Evolutionary conservation across 306 rosid genomes (phyloP), one percentile per base, ranked within the genome.

Genomic region (Cicer pinnatifidum): DNA sequence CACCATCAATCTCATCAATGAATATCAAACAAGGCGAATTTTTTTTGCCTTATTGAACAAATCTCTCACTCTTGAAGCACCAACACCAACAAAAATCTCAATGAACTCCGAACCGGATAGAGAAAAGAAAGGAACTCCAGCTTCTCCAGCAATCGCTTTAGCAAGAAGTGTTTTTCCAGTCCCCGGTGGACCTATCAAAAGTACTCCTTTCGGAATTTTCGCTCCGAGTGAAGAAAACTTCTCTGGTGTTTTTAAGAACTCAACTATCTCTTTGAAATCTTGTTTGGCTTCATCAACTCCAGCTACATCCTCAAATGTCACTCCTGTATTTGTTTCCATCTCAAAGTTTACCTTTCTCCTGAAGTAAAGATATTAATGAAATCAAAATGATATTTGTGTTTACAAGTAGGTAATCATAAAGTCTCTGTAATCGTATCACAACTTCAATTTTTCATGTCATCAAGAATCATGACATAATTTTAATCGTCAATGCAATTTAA

Each of bases 261-360:
- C 91, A 10, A 92, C 91, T 7, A 88, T 88, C 83, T 92, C 97
- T 78, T 89, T 82, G 64, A 92, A 89, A 60, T 92, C 97, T 76
- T 89, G 93, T 78, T 92, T 92, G 8, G 96, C 97, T 79, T 89
- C 97, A 82, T 92, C 96, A 63, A 91, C 84, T 12, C 97, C 96
- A 5, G 97, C 96, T 19, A 88, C 90, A 84, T 88, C 90, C 58
- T 88, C 88, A 78, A 92, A 89, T 75, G 93, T 89, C 12, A 92
- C 89, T 61, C 97, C 96, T 3, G 97, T 88, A 47, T 89, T 84
- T 28, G 97, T 96, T 73, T 92, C 96, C 90, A 92, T 88, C 72
- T 92, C 78, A 71, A 92, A 89, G 47, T 88, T 92, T 72, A 90
- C 96, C 76, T 85, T 86, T 59, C 87, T 89, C 79, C 97, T 91